Evolutionary conservation across 2,329 filamentous ascomycete species (phyloP).

Genomic region (Falciphora oryzae): DNA sequence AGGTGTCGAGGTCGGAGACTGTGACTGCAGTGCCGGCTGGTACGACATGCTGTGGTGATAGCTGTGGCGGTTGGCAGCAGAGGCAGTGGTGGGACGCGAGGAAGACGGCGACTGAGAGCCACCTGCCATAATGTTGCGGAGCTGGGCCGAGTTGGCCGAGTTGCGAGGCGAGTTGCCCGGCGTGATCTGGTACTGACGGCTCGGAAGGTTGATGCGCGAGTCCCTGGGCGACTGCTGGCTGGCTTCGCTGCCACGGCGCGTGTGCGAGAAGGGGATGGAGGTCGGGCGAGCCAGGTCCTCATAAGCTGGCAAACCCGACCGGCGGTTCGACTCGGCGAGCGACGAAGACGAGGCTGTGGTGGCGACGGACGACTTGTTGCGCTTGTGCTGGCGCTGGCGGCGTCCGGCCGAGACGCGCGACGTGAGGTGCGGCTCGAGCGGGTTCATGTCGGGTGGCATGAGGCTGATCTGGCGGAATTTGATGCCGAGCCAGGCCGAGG

Average conservation of each 20-base stretch:
- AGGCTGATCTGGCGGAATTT: constrained; percentile 76
- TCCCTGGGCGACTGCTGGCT: constrained; percentile 40
- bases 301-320: constrained; percentile 35
- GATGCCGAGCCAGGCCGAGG: constrained; percentile 70
- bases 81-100: constrained; percentile 12
- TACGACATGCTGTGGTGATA: constrained; percentile 18
- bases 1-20: constrained; percentile 1
- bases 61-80: constrained; percentile 7
- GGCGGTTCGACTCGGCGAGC: constrained; percentile 34
- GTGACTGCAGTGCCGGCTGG: not conserved
- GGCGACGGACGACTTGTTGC: constrained; percentile 57
- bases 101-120: constrained; percentile 27
- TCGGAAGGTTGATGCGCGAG: constrained; percentile 49
- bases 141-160: constrained; percentile 26
- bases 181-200: constrained; percentile 48
- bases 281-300: constrained; percentile 40
- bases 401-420: constrained; percentile 39
- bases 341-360: constrained; percentile 40
- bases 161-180: constrained; percentile 37
- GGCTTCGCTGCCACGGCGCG: constrained; percentile 57
- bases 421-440: constrained; percentile 79
- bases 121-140: constrained; percentile 34
- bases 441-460: constrained; percentile 92
- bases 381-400: constrained; percentile 51
- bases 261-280: constrained; percentile 75